Base-by-base conservation (phyloP, 192 early-diverging fungal genomes). In the Glomus cerebriforme region DNA sequence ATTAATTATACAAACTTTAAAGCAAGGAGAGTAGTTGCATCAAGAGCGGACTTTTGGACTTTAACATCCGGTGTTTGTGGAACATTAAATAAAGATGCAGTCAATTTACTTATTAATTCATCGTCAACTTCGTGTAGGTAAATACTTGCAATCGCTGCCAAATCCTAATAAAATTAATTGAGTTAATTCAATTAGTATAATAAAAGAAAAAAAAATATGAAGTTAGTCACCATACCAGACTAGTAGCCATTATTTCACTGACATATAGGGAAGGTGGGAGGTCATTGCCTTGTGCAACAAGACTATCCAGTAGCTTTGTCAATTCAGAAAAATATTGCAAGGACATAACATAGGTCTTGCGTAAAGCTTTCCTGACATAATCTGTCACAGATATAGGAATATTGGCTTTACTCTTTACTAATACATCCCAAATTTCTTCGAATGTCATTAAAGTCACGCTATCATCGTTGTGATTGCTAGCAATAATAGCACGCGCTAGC, bases 261-360 rank as follows among this genome's bases (percentile, higher is more conserved):
- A 84, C 85, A 32, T 88, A 90, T 22, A 83, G 83, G 59, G 87
- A 84, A 29, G 81, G 67, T 6, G 83, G 75, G 79, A 58, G 82
- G 32, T 86, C 86, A 37, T 85, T 87, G 7, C 85, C 85, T 73
- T 90, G 81, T 13, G 82, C 72, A 54, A 80, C 70, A 4, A 81
- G 79, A 37, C 84, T 82, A n/a, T 87, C 82, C 35, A 83, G 82
- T 64, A 87, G 85, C 2, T 80, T 75, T 24, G 82, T 81, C 58
- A 90, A 84, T 58, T 90, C 89, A 22, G 86, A 77, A 81, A 84
- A 90, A 79, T 89, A 90, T 45, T 84, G 84, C 31, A 89, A 81
- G 26, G 83, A 83, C 84, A 88, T 88, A 10, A 87, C 85, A 80
- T 89, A 90, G 32, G 85, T 82, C 2, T 80, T 66, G 4, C 87